Conservation (phyloP, 495 filamentous ascomycete genomes). For the Aspergillus mulundensis region DNA sequence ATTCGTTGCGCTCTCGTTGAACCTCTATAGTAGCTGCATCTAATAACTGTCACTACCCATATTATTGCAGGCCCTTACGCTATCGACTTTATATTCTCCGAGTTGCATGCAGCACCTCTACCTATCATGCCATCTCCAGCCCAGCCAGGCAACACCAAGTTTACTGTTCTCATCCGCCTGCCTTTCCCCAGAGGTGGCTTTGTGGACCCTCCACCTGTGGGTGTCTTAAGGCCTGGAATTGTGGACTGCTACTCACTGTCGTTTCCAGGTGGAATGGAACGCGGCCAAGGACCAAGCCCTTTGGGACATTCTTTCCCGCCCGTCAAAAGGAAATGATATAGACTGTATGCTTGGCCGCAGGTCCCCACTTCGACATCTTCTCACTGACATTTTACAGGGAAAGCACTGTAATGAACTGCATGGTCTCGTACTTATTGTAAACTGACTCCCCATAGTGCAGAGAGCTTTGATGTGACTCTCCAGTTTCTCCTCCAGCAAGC, state of each 20-base stretch:
- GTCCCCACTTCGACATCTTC: not conserved
- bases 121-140: slow-evolving; percentile 15
- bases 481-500: slow-evolving; percentile 91
- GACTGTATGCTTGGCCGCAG: slow-evolving; percentile 60
- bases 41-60: not conserved
- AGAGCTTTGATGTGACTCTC: slow-evolving; percentile 68
- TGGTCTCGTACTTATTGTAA: not conserved
- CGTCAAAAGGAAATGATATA: slow-evolving; percentile 68
- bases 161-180: slow-evolving; percentile 79
- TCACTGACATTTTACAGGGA: slow-evolving; percentile 60
- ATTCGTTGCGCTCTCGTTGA: not conserved
- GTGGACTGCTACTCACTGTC: slow-evolving; percentile 10
- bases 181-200: slow-evolving; percentile 86
- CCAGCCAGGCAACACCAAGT: slow-evolving; percentile 34
- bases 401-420: slow-evolving; percentile 60
- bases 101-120: slow-evolving; percentile 1
- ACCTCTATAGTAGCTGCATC: not conserved
- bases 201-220: slow-evolving; percentile 81
- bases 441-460: slow-evolving; percentile 43
- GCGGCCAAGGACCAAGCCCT: slow-evolving; percentile 76
- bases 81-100: not conserved
- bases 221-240: slow-evolving; percentile 20
- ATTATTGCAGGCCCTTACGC: not conserved
- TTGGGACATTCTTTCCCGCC: slow-evolving; percentile 84
- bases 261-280: slow-evolving; percentile 63